Evolutionary conservation across 129 eudicot genomes (phyloP), one percentile per base, ranked within the genome.

Genomic region (Helianthus tuberosus): DNA sequence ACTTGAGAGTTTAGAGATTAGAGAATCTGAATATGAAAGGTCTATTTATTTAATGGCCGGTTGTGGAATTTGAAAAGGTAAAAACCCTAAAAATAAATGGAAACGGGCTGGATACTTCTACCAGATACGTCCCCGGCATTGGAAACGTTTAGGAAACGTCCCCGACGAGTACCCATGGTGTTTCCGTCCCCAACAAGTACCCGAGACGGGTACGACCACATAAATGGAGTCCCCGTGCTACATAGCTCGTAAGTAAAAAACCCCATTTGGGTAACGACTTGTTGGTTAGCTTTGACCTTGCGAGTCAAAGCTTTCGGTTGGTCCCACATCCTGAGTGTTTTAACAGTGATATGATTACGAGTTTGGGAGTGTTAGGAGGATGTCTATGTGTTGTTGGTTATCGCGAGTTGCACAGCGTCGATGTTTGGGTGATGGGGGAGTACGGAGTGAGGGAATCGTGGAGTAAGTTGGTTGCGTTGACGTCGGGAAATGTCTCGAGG

Each of bases 361-460:
- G 57, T 53, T 17, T 78, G 82, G 77, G 64, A 47, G 36, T 53
- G 11, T 64, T 78, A 23, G 77, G 20, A 13, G 74, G 78, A 58
- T 79, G 74, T 55, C 78, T 79, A 20, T 79, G 74, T 79, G 69
- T 65, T 49, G 39, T 74, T 72, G 55, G 78, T 9, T 41, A 55
- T 55, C 47, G 58, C 46, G 66, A 55, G 60, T 6, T 43, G 47
- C 44, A 13, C 41, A 2, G 29, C 72, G 63, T 72, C 65, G 83
- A 79, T 51, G 16, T 79, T 46, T 78, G 82, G 82, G 67, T 78
- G 77, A 78, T 78, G 82, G 15, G 60, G 49, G 52, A 52, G 14
- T 78, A 78, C 71, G 77, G 62, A 43, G 69, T 44, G 23, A 82
- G 58, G 57, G 75, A 82, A 29, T 82, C 86, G 0, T 84, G 93